Percentiles rank a stretch among this genome's conserved stretches.
Conservation (phyloP, 495 filamentous ascomycete species). For the Pyronema omphalodes region DNA sequence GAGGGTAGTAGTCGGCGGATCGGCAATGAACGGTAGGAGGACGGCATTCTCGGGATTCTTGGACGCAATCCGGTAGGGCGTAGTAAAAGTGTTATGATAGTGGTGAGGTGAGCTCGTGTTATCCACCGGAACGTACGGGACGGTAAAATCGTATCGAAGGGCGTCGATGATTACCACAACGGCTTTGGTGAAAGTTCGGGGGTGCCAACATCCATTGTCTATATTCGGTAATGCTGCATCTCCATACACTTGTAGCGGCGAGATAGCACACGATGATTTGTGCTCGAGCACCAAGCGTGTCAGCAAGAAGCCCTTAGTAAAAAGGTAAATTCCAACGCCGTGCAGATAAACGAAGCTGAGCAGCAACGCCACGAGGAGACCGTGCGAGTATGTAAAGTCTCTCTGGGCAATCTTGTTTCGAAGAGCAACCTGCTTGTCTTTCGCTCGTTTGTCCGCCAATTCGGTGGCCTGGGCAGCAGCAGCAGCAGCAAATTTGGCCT, state of each 20-base stretch:
- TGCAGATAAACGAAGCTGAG: constrained; percentile 45
- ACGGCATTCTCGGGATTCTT: constrained; percentile 63
- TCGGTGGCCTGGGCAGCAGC: constrained; percentile 23
- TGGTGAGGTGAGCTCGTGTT: constrained; percentile 35
- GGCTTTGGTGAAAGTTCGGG: constrained; percentile 77
- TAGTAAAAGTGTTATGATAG: constrained; percentile 73
- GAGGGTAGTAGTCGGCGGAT: constrained; percentile 83
- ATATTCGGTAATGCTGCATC: constrained; percentile 31
- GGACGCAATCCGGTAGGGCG: constrained; percentile 65
- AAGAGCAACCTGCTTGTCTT: constrained; percentile 6
- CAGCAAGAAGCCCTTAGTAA: constrained; percentile 91
- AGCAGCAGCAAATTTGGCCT: constrained; percentile 26
- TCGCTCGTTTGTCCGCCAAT: constrained; percentile 15
- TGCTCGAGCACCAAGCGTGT: constrained; percentile 78
- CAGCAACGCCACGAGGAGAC: constrained; percentile 33
- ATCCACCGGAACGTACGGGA: constrained; percentile 46
- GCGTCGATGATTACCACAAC: constrained; percentile 86
- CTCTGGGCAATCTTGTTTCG: constrained; percentile 22
- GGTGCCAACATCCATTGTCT: constrained; percentile 79
- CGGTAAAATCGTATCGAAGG: constrained; percentile 87
- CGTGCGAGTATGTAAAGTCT: constrained; percentile 37
- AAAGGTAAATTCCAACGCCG: constrained; percentile 66
- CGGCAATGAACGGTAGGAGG: constrained; percentile 86
- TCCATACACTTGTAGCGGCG: constrained; percentile 38
- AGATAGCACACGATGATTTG: constrained; percentile 59